Percentiles rank a stretch among this genome's conserved stretches.
phyloP scores from a whole-genome alignment of 805 yeast genomes.

The Saccharomyces mikatae region DNA sequence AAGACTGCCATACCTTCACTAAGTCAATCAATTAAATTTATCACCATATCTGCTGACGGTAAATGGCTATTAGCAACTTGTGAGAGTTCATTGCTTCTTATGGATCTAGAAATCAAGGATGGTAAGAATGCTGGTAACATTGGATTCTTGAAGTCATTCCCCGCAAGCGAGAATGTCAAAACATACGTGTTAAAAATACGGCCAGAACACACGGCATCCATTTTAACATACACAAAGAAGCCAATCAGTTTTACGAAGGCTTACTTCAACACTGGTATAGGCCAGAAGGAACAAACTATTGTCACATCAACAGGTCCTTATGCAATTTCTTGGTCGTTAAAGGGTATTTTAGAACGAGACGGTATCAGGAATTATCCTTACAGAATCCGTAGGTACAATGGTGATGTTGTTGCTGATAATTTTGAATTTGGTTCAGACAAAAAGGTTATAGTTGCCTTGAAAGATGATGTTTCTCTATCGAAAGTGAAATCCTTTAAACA shows the following conservation, averaged over 20 bases:
- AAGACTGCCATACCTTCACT: slow-evolving; percentile 74
- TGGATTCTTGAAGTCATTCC: slow-evolving; percentile 62
- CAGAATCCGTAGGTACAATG: slow-evolving; percentile 52
- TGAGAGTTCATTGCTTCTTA: slow-evolving; percentile 56
- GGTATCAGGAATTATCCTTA: slow-evolving; percentile 38
- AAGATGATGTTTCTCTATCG: slow-evolving; percentile 69
- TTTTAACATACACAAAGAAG: slow-evolving; percentile 41
- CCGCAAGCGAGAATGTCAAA: slow-evolving; percentile 54
- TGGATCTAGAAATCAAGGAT: slow-evolving; percentile 56
- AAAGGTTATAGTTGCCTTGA: slow-evolving; percentile 64
- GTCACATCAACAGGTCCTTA: slow-evolving; percentile 77
- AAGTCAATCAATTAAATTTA: slow-evolving; percentile 63
- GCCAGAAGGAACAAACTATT: slow-evolving; percentile 57
- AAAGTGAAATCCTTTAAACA: slow-evolving; percentile 49
- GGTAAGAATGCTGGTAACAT: slow-evolving; percentile 51
- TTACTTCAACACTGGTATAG: slow-evolving; percentile 64
- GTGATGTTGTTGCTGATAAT: slow-evolving; percentile 63
- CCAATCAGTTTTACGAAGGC: slow-evolving; percentile 62
- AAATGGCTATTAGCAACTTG: slow-evolving; percentile 78
- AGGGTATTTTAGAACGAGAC: slow-evolving; percentile 46
- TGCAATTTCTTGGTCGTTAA: slow-evolving; percentile 72
- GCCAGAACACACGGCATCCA: slow-evolving; percentile 65
- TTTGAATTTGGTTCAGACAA: slow-evolving; percentile 68
- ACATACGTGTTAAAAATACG: slow-evolving; percentile 60
- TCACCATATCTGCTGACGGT: slow-evolving; percentile 74